Percentiles rank a stretch among this genome's conserved stretches.
Evolutionary conservation across 805 yeast species (phyloP).

Genomic region (Monosporozyma solicola): DNA sequence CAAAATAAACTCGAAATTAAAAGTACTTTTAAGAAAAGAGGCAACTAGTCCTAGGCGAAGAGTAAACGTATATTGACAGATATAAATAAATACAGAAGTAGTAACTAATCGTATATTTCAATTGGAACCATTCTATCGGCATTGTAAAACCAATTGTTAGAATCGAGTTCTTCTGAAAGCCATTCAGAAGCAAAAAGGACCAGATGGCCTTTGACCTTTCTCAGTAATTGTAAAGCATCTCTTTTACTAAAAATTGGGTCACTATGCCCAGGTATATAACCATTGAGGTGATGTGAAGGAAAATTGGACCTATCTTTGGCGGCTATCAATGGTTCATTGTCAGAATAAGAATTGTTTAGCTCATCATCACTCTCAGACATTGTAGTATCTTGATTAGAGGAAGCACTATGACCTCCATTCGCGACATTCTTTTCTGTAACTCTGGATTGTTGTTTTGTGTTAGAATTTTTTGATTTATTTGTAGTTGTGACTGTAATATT

Average conservation of each 20-base stretch:
- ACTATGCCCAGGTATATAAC: conserved; percentile 23
- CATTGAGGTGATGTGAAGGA: conserved; percentile 2
- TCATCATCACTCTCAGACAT: neutral
- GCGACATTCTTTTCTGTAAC: neutral
- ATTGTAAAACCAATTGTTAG: conserved; percentile 91
- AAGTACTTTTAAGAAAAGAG: neutral
- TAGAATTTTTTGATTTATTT: neutral
- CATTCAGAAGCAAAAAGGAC: conserved; percentile 91
- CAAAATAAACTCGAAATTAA: neutral
- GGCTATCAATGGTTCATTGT: too few species aligned
- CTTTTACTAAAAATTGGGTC: conserved; percentile 58
- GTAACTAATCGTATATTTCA: conserved; percentile 68
- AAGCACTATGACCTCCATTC: neutral
- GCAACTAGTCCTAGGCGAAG: neutral
- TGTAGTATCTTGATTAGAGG: neutral
- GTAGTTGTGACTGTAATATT: neutral
- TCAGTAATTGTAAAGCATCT: conserved; percentile 65
- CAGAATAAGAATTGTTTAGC: neutral
- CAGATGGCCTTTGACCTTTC: conserved; percentile 73
- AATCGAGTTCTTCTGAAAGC: conserved; percentile 78
- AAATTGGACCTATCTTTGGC: neutral
- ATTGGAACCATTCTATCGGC: conserved; percentile 92
- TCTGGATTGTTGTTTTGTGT: neutral
- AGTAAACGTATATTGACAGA: neutral
- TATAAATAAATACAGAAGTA: neutral